Base-by-base conservation (phyloP, 352 stramenopile species). In the Phytophthora pinifolia region DNA sequence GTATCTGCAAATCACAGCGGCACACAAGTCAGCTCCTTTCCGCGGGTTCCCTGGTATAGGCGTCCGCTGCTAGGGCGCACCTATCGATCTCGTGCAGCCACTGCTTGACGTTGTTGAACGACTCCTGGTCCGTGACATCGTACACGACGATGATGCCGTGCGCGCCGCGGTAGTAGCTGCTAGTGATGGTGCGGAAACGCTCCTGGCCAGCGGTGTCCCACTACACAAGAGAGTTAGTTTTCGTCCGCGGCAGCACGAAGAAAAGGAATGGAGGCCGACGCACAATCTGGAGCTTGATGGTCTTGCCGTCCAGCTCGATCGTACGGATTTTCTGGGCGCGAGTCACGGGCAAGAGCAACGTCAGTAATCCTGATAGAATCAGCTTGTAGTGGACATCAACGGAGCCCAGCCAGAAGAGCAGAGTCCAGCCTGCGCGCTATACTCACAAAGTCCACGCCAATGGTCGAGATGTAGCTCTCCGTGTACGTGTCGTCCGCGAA, bases 121-220 rank as follows among this genome's bases (percentile, higher is more conserved):
- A 98, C 67, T 98, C 94, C 36, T 93, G 81, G 76, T 99, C 95
- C 48, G 97, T 99, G 35, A 99, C 95, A 64, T 99, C 98, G 74
- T 99, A 99, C 58, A 99, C 96, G 12, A 99, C 87, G 56, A 99
- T 99, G 74, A 99, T 99, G 38, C 98, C 98, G 70, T 99, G 94
- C 14, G 97, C 97, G 59, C 96, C 96, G 59, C 97, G 92, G 84
- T 99, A 99, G 81, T 99, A 99, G 31, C 79, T 96, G 65, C 88
- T 98, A 50, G 98, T 99, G 74, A 99, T 99, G 31, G 96, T 99
- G 61, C 97, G 94, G 87, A 99, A 99, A 61, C 97, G 92, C 73
- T 99, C 98, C 80, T 99, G 98, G 53, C 98, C 98, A 33, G 98
- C 98, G 20, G 97, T 99, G 79, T 99, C 97, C 97, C 97, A 99